Conservation (phyloP, 73 alveolate genomes). For the Paramecium octaurelia region DNA sequence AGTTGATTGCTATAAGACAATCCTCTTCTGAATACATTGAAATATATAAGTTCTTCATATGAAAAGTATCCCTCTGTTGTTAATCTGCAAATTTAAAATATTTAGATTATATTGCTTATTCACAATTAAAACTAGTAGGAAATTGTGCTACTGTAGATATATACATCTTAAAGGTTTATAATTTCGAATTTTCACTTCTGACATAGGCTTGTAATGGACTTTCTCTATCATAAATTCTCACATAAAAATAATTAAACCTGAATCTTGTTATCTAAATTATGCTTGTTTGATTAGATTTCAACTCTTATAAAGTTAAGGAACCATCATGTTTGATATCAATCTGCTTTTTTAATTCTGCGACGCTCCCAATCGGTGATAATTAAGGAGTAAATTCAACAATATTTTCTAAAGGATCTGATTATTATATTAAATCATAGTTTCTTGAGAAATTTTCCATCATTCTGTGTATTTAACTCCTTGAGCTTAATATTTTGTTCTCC, state of each 20-base stretch:
- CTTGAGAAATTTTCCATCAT: not conserved
- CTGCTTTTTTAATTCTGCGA: not conserved
- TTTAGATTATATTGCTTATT: not conserved
- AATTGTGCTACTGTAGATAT: not conserved
- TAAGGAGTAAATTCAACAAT: not conserved
- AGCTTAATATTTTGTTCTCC: not conserved
- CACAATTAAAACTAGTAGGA: constrained; percentile 31
- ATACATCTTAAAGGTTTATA: not conserved
- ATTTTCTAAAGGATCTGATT: not conserved
- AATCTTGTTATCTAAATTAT: not conserved
- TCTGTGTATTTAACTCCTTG: not conserved
- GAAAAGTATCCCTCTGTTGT: not conserved
- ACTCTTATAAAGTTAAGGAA: not conserved
- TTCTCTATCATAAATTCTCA: not conserved
- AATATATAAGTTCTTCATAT: not conserved
- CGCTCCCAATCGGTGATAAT: not conserved
- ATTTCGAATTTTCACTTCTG: not conserved
- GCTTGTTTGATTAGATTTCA: not conserved
- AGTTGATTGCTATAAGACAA: not conserved
- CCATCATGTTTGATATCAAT: constrained; percentile 3
- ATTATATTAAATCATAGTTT: not conserved
- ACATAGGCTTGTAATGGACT: not conserved
- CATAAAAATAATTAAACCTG: not conserved
- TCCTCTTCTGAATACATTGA: constrained; percentile 33
- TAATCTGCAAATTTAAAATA: constrained; percentile 11